These are phyloP conservation scores for Pisolithus microcarpus DNA, from an alignment of 768 basidiomycete genomes.

Conservation along the genomic window DNA sequence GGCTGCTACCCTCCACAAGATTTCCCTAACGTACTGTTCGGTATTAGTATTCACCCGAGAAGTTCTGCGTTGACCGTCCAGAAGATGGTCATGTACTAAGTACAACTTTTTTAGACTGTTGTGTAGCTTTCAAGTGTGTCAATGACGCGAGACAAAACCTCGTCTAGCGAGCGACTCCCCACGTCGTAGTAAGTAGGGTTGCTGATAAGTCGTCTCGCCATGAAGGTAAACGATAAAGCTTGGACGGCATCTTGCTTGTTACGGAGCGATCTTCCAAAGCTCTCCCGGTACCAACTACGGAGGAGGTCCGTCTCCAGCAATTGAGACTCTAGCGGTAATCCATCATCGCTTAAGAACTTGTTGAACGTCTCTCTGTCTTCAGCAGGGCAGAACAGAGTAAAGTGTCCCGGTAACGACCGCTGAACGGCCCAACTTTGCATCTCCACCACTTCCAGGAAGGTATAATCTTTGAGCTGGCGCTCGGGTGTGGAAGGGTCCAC, in stretches of 20 bases:
- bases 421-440: slow-evolving; percentile 89
- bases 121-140: slow-evolving; percentile 38
- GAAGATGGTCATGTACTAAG: background rate
- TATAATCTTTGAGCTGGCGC: slow-evolving; percentile 74
- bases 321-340: slow-evolving; percentile 82
- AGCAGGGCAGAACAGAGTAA: slow-evolving; percentile 84
- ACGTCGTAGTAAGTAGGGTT: slow-evolving; percentile 87
- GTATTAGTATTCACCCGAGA: too few relatives aligned
- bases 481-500: slow-evolving; percentile 40
- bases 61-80: too few relatives aligned
- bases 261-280: slow-evolving; percentile 33
- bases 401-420: slow-evolving; percentile 53
- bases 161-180: slow-evolving; percentile 34
- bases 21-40: too few relatives aligned
- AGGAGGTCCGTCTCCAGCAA: slow-evolving; percentile 49
- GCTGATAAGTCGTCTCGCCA: slow-evolving; percentile 57
- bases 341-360: slow-evolving; percentile 74
- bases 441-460: slow-evolving; percentile 69
- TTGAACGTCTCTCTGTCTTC: slow-evolving; percentile 78
- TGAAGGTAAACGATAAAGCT: slow-evolving; percentile 73
- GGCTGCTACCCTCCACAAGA: background rate
- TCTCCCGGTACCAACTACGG: slow-evolving; percentile 39
- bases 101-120: background rate
- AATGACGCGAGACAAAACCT: slow-evolving; percentile 62
- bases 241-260: slow-evolving; percentile 68